Base-by-base conservation (phyloP, 768 basidiomycete species). In the Nevesoporus exiguus region DNA sequence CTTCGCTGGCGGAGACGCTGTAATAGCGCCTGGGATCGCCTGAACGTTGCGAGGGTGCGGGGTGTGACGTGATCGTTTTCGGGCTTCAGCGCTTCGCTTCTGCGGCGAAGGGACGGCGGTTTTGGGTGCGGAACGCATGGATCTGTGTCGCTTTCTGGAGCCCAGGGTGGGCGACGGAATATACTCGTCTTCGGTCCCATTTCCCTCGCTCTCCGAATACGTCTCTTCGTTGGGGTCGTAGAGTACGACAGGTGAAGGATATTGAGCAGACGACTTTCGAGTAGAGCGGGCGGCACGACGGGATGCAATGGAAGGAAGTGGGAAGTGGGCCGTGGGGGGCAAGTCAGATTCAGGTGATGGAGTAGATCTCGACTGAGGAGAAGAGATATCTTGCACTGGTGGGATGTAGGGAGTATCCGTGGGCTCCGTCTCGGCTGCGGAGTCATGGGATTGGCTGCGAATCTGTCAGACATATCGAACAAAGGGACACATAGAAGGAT, bases 1-100 rank as follows among this genome's bases (percentile, higher is more conserved):
- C 55, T 64, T 67, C 47, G 66, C 51, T 9, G 13, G 39, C 17
- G 67, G 63, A 36, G 45, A 56, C 52, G 48, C 52, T 40, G 52
- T 44, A 54, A 8, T 51, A 44, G 24, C 59, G n/a, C 62, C 71
- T 1, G 56, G 57, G 27, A 60, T 15, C 0, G 75, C 71, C 62
- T 82, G 81, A 10, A 58, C 56, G 60, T 83, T 82, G 19, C 82
- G 81, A 4, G 79, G 71, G 10, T 63, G 69, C 14, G 76, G 73
- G 8, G 73, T 59, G 42, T 64, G 42, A 41, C 74, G 76, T 21
- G 54, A 54, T 43, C 60, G 71, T 36, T 70, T 73, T 25, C 43
- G 24, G 3, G 57, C 33, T n/a, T 55, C 56, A 21, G 51, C 21
- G 8, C 30, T 39, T 33, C 49, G 58, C 33, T 47, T 61, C 31